Base-by-base conservation (phyloP, 257 asterid species). In the Lantana camara region DNA sequence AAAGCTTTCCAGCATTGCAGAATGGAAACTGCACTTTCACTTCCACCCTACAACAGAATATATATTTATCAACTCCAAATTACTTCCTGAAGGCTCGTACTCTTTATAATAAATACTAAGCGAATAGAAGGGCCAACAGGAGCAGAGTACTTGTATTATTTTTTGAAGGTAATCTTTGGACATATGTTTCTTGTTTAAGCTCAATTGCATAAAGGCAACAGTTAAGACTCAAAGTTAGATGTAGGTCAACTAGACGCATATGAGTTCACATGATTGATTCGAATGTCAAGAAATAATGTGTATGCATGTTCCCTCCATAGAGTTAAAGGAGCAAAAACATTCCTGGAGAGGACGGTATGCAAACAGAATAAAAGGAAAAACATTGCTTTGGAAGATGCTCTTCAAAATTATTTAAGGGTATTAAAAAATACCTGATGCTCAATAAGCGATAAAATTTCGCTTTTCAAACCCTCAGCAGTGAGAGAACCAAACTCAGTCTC, bases 381-480 rank as follows among this genome's bases (percentile, higher is more conserved):
- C 42, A 37, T 58, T 47, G 44, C 46, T 50, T 40, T 59, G 66
- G 64, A 64, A 14, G 49, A 16, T 41, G 17, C 34, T 32, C 53
- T 51, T 59, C 42, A 46, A 50, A 49, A 35, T 53, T n/a, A 37
- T 67, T 48, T 21, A 73, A 52, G 47, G 34, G 69, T 47, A 57
- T 58, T 30, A 59, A 51, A 47, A 32, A 42, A 64, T 71, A 93
- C 99, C 99, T 75, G 86, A 35, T 80, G 84, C 83, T 87, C 92
- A 77, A 90, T 78, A 45, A 85, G 71, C 9, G 95, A 84, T 66
- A 85, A 77, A 63, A 93, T 76, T 75, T 93, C 97, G 70, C 83
- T 79, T 82, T 86, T 93, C 78, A 93, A 86, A 67, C 95, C 96
- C 49, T 88, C 87, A 61, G 76, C 79, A 51, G 95, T 85, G 71